Conservation (phyloP, 495 filamentous ascomycete species). For the Aspergillus mulundensis region DNA sequence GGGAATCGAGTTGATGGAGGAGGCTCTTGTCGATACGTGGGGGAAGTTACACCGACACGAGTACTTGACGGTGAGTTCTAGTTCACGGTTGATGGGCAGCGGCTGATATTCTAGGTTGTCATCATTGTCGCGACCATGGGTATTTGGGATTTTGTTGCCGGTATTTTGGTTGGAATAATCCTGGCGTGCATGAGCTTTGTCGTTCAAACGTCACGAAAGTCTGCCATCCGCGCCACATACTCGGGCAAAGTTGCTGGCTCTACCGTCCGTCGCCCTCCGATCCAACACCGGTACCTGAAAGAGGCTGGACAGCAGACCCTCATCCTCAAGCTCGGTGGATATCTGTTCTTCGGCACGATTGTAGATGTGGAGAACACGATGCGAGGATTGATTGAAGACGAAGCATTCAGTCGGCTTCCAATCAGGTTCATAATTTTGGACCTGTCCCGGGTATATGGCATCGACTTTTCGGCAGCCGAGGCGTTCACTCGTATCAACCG, state of each 20-base stretch:
- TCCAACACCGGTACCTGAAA: conserved; percentile 80
- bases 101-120: conserved; percentile 55
- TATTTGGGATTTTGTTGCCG: conserved; percentile 89
- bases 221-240: conserved; percentile 81
- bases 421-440: conserved; percentile 92
- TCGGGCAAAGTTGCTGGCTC: conserved; percentile 83
- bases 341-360: conserved; percentile 95
- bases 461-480: conserved; percentile 95
- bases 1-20: conserved; percentile 82
- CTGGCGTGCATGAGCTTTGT: conserved; percentile 87
- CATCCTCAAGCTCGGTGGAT: conserved; percentile 85
- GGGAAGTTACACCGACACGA: conserved; percentile 81
- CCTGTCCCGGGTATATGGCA: conserved; percentile 79
- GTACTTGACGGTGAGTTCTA: conserved; percentile 69
- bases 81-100: not conserved
- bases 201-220: conserved; percentile 82
- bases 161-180: conserved; percentile 87
- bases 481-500: conserved; percentile 90
- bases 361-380: conserved; percentile 88
- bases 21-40: conserved; percentile 84
- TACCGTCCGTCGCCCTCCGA: conserved; percentile 84
- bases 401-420: conserved; percentile 68
- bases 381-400: conserved; percentile 72
- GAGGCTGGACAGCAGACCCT: conserved; percentile 83
- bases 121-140: conserved; percentile 97